These are phyloP conservation scores for Saxispiralis lemnorum DNA, from an alignment of 495 filamentous ascomycete genomes.

Conservation along the genomic window DNA sequence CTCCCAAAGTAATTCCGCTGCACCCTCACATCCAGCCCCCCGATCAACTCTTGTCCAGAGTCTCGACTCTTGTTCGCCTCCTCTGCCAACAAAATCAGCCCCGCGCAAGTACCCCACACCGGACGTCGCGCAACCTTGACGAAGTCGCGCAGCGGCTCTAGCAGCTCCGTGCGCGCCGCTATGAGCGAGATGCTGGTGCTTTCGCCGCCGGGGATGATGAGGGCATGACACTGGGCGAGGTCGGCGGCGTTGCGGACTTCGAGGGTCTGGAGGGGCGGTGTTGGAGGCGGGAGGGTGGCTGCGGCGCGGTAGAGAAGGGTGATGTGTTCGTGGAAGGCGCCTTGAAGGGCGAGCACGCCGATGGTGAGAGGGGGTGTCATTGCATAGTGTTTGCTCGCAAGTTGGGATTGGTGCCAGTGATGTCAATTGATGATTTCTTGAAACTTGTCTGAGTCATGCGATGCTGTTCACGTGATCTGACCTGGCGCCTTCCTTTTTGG, in stretches of 20 bases:
- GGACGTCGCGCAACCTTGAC: constrained; percentile 82
- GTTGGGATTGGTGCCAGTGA: no score
- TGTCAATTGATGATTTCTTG: no score
- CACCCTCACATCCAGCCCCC: constrained; percentile 78
- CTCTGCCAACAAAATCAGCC: constrained; percentile 79
- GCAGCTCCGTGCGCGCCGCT: constrained; percentile 55
- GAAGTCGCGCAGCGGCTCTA: constrained; percentile 77
- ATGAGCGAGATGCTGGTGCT: constrained; percentile 87
- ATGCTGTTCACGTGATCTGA: no score
- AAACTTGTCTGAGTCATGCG: no score
- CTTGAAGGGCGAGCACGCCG: constrained; percentile 82
- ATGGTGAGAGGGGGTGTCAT: constrained; percentile 34
- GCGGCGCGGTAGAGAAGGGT: constrained; percentile 55
- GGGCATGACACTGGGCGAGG: constrained; percentile 55
- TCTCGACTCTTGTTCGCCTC: constrained; percentile 74
- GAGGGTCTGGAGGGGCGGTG: constrained; percentile 25
- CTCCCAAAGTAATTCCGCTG: constrained; percentile 92
- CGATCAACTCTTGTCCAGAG: constrained; percentile 84
- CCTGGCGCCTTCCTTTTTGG: no score
- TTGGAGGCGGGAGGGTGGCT: constrained; percentile 20
- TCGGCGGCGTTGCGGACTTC: constrained; percentile 65
- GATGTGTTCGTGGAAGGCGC: constrained; percentile 81
- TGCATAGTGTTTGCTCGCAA: background rate
- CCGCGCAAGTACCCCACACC: constrained; percentile 92
- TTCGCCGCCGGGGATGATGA: constrained; percentile 87